Base-by-base conservation (phyloP, 192 early-diverging fungal species). In the Linnemannia elongata region DNA sequence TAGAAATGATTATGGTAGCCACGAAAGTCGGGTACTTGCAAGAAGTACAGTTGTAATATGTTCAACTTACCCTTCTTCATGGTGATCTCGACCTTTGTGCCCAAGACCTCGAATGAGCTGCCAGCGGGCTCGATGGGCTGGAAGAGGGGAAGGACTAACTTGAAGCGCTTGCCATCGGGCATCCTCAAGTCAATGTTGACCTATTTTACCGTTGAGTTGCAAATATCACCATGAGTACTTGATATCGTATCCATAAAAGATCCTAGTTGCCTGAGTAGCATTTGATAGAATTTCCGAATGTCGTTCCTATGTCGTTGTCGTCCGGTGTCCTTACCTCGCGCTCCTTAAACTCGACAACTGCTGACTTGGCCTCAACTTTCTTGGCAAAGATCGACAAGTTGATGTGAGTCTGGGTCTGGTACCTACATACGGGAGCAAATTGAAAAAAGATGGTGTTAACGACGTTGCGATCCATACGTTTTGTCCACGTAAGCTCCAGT, bases 321-420 rank as follows among this genome's bases (percentile, higher is more conserved):
- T 5, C 18, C 52, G 76, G 27, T n/a, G 60, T 57, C 20, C 38
- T 41, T 76, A 95, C 92, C 92, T 91, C 87, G 52, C 94, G 86
- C 30, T 83, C 88, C 35, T 82, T 85, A 88, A 99, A 97, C 76
- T 81, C 81, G n/a, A 98, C 91, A 42, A 88, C 88, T 49, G 97
- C 96, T 13, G 89, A 77, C 55, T 92, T 91, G 81, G 92, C 93
- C 82, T 96, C 93, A 27, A 95, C 93, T 80, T 98, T 97, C 87
- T 99, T 99, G 9, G 97, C 97, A 90, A 97, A 99, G 66, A 99
- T 91, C 38, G 96, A 96, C 55, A 99, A 88, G 77, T 97, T 96
- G 49, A 99, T 93, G 36, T 92, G 92, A 42, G 90, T 91, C 45
- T 91, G 96, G 36, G 96, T 97, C 82, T 99, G 98, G 89, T 99